Conservation (phyloP, 2,329 filamentous ascomycete genomes). For the Colletotrichum spinosum region DNA sequence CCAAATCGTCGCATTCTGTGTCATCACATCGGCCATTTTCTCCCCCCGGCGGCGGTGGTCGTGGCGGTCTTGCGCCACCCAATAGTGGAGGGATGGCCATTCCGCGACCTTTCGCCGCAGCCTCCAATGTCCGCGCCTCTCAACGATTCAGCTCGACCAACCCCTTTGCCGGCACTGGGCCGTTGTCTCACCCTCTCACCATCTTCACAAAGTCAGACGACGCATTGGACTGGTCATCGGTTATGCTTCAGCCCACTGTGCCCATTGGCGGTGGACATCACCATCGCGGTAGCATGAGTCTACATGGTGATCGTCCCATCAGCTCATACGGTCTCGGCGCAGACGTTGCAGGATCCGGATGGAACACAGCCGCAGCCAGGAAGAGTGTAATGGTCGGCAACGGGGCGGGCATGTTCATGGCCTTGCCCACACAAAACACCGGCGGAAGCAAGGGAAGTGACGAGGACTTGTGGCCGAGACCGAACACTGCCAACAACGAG, state of each 20-base stretch:
- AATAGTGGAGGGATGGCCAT: constrained; percentile 40
- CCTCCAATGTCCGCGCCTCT: constrained; percentile 43
- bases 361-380: constrained; percentile 64
- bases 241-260: constrained; percentile 56
- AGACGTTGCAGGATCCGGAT: constrained; percentile 60
- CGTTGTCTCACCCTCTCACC: constrained; percentile 66
- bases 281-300: constrained; percentile 34
- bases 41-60: constrained; percentile 9
- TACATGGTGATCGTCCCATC: constrained; percentile 54
- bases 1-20: constrained; percentile 47
- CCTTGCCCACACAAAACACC: constrained; percentile 55
- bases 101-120: constrained; percentile 40
- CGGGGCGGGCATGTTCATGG: constrained; percentile 63
- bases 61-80: constrained; percentile 42
- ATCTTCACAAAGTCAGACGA: constrained; percentile 71
- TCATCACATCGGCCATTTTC: constrained; percentile 33
- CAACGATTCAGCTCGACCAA: constrained; percentile 71
- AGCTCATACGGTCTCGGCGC: constrained; percentile 70
- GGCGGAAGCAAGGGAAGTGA: constrained; percentile 37
- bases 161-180: constrained; percentile 46
- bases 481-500: constrained; percentile 35
- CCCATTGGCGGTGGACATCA: constrained; percentile 33
- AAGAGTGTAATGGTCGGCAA: constrained; percentile 66
- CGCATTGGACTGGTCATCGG: constrained; percentile 69
- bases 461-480: constrained; percentile 50